Conservation (phyloP, 441 rosid species). For the Brassica hybrid region DNA sequence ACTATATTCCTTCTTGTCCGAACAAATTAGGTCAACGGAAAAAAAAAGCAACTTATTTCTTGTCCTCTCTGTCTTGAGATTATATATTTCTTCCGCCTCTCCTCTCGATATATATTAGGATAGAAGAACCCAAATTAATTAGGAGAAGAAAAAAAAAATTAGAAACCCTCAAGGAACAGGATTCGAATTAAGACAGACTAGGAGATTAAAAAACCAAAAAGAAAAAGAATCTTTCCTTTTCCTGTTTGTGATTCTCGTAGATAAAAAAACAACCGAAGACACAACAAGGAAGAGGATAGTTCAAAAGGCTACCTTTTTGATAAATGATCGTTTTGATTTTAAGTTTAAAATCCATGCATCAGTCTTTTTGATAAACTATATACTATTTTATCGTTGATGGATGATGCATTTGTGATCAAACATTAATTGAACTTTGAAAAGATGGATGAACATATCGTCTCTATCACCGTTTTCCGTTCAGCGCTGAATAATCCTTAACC, state of each 20-base stretch:
- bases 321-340: not conserved
- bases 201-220: too few species aligned
- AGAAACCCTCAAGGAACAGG: not conserved
- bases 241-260: too few species aligned
- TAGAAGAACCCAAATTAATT: not conserved
- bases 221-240: too few species aligned
- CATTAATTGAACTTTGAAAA: too few species aligned
- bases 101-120: too few species aligned
- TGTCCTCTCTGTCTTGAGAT: not conserved
- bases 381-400: not conserved
- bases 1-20: not conserved
- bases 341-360: not conserved
- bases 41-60: not conserved
- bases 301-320: not conserved
- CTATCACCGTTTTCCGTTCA: not conserved
- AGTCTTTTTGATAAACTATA: not conserved
- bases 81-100: too few species aligned
- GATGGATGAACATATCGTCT: not conserved
- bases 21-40: not conserved
- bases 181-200: too few species aligned
- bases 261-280: too few species aligned
- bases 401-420: constrained; percentile 10
- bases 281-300: too few species aligned
- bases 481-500: not conserved
- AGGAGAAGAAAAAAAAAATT: not conserved